Percentiles rank a stretch among this genome's conserved stretches.
These are phyloP conservation scores for Shiraia sp. DNA, from an alignment of 2,329 filamentous ascomycete species.

Conservation along the genomic window DNA sequence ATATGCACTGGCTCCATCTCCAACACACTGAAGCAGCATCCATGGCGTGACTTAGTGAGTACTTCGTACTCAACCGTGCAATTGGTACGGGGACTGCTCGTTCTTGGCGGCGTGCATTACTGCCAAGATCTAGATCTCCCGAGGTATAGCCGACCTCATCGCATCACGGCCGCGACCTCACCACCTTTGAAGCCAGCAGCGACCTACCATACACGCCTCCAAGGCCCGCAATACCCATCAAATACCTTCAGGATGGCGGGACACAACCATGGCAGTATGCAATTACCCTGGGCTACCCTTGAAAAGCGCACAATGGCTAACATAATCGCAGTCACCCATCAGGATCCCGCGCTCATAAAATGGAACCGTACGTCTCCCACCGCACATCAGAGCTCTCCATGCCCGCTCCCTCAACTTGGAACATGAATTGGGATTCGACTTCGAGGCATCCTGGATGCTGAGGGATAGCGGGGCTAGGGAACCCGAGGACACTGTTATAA, in stretches of 20 bases:
- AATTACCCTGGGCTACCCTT: neutral
- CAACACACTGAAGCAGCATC: too few relatives aligned
- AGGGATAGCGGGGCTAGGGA: neutral
- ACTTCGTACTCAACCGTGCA: too few relatives aligned
- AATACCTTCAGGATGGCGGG: constrained; percentile 32
- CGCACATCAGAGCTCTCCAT: constrained; percentile 45
- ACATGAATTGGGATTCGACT: too few relatives aligned
- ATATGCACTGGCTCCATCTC: too few relatives aligned
- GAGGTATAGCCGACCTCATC: constrained; percentile 20
- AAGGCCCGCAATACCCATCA: constrained; percentile 12
- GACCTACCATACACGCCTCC: constrained; percentile 23
- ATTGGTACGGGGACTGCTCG: too few relatives aligned
- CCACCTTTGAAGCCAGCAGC: constrained; percentile 49
- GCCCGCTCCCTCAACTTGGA: constrained; percentile 1
- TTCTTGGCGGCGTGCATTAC: neutral
- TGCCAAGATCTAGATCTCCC: constrained; percentile 23
- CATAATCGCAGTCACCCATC: constrained; percentile 48
- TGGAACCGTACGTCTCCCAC: constrained; percentile 55
- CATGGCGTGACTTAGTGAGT: too few relatives aligned
- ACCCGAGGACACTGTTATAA: neutral
- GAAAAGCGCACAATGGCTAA: constrained; percentile 30
- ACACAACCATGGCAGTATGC: constrained; percentile 30
- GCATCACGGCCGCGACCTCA: constrained; percentile 41
- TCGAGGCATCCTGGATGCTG: neutral
- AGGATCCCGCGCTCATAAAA: constrained; percentile 61